Percentiles rank a stretch among this genome's conserved stretches.
These are phyloP conservation scores for Paramecium sonneborni DNA, from an alignment of 73 alveolate genomes.

Conservation along the genomic window DNA sequence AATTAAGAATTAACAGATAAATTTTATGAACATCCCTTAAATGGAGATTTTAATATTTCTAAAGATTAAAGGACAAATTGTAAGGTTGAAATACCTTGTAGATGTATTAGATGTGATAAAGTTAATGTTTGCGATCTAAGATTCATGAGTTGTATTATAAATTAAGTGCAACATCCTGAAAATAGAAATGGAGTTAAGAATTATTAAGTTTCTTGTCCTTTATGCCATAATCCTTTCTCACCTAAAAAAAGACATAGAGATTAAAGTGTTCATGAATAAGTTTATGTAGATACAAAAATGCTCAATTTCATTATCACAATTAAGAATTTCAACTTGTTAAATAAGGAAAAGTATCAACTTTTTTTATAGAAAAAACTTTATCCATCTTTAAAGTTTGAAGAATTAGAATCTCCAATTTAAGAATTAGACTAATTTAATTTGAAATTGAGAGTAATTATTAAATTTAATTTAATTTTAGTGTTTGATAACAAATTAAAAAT, in stretches of 20 bases:
- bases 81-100: conserved; percentile 22
- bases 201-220: neutral
- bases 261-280: neutral
- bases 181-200: neutral
- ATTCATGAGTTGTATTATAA: conserved; percentile 5
- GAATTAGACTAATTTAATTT: neutral
- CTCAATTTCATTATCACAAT: neutral
- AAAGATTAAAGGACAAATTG: neutral
- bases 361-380: neutral
- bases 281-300: conserved; percentile 25
- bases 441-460: neutral
- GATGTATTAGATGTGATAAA: conserved; percentile 30
- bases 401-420: conserved; percentile 19
- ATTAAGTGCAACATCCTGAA: conserved; percentile 12
- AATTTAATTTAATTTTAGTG: neutral
- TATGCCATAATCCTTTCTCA: neutral
- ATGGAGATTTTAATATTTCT: neutral
- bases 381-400: neutral
- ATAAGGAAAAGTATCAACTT: neutral
- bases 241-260: conserved; percentile 1
- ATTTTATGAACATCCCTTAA: conserved; percentile 1
- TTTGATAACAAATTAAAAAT: neutral
- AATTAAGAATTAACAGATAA: neutral
- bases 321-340: neutral
- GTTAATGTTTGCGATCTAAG: conserved; percentile 23